Evolutionary conservation across 257 asterid species (phyloP).

Genomic region (Ajuga chamaepitys): DNA sequence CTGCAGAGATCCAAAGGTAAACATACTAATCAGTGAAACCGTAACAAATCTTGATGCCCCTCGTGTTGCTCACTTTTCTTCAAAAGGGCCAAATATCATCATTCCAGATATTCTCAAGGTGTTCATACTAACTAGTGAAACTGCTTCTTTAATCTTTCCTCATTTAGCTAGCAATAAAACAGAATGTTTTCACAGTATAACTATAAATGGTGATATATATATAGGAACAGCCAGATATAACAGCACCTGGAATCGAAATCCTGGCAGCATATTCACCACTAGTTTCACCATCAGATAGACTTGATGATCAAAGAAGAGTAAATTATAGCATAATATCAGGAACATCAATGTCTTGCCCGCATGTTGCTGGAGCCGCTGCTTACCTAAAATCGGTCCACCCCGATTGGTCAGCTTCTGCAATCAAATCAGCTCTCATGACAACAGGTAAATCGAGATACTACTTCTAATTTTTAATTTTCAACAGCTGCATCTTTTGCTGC

Average conservation of each 20-base stretch:
- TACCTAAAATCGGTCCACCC: slow-evolving; percentile 19
- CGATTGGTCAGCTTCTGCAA: slow-evolving; percentile 19
- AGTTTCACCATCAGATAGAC: not conserved
- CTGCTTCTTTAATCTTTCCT: no score
- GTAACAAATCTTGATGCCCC: slow-evolving; percentile 8
- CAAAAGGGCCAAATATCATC: slow-evolving; percentile 21
- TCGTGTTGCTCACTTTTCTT: slow-evolving; percentile 9
- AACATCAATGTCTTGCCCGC: slow-evolving; percentile 26
- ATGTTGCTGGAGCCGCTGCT: slow-evolving; percentile 21
- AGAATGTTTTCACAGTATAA: no score
- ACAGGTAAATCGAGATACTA: not conserved
- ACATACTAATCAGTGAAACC: slow-evolving; percentile 11
- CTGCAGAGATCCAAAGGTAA: not conserved
- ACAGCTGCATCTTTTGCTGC: not conserved
- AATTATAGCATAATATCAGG: slow-evolving; percentile 12
- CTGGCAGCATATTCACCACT: slow-evolving; percentile 15
- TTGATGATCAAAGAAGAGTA: not conserved
- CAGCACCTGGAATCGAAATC: slow-evolving; percentile 21
- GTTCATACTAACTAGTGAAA: no score
- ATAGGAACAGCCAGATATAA: slow-evolving; percentile 22
- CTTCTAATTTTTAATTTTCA: not conserved
- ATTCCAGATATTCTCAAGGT: slow-evolving; percentile 17
- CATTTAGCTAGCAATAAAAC: no score
- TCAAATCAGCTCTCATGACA: slow-evolving; percentile 31
- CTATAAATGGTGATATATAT: not conserved